Evolutionary conservation across 805 yeast species (phyloP).

Genomic region (Wickerhamomyces bovis): DNA sequence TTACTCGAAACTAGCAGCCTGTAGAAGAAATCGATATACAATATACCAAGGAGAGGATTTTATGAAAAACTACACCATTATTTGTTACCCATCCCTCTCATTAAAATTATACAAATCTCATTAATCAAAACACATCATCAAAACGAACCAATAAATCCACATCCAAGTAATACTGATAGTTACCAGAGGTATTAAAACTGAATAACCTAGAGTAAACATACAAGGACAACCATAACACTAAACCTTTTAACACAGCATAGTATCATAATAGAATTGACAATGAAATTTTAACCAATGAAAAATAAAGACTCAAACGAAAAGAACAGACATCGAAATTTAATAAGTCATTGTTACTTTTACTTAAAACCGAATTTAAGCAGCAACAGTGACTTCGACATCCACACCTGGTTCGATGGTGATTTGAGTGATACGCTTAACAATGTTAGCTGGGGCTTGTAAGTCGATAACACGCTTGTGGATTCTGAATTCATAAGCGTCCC

Average conservation of each 20-base stretch:
- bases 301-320: constrained; percentile 3
- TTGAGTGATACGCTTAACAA: constrained; percentile 93
- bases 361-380: constrained; percentile 46
- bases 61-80: neutral
- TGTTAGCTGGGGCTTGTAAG: constrained; percentile 91
- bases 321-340: neutral
- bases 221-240: neutral
- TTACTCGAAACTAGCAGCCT: too few relatives aligned
- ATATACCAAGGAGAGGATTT: too few relatives aligned
- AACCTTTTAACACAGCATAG: neutral
- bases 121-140: neutral
- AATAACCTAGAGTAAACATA: constrained; percentile 21
- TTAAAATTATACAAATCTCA: neutral
- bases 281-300: neutral
- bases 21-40: too few relatives aligned
- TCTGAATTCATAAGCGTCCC: constrained; percentile 99
- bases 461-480: constrained; percentile 99
- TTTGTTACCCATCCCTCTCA: neutral
- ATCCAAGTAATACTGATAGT: constrained; percentile 22
- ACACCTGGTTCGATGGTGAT: constrained; percentile 99
- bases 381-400: constrained; percentile 91
- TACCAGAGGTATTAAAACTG: constrained; percentile 28
- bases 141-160: neutral
- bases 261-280: constrained; percentile 7
- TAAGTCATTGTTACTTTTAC: neutral